Conservation (phyloP, 352 stramenopile species). For the Globisporangium parvum region DNA sequence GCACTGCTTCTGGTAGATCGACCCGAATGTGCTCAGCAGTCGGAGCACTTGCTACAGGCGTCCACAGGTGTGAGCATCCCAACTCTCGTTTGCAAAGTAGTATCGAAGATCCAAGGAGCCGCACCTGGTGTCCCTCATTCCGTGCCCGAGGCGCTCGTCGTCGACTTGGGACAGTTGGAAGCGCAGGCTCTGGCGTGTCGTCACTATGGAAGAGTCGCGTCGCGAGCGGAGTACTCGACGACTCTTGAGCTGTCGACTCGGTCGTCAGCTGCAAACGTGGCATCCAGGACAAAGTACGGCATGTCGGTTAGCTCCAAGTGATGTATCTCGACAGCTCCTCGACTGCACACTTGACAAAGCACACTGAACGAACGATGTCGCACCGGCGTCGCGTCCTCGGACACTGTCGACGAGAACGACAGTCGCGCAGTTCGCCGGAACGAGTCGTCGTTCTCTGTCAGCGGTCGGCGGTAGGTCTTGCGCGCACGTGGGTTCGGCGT, state of each 20-base stretch:
- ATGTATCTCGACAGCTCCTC: too few species aligned
- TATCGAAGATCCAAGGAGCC: not conserved
- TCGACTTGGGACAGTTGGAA: not conserved
- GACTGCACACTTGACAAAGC: not conserved
- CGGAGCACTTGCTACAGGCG: constrained; percentile 32
- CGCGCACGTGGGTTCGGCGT: constrained; percentile 29
- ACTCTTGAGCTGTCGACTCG: not conserved
- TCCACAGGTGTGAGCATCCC: not conserved
- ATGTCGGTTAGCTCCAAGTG: too few species aligned
- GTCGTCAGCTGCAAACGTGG: not conserved
- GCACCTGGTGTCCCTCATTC: constrained; percentile 8
- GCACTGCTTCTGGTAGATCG: constrained; percentile 66
- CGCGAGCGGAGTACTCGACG: constrained; percentile 7
- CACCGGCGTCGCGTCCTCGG: constrained; percentile 56
- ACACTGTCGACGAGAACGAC: constrained; percentile 49
- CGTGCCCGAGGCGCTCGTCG: not conserved
- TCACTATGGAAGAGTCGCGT: constrained; percentile 15
- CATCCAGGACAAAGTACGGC: too few species aligned
- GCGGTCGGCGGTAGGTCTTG: constrained; percentile 41
- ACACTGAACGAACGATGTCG: not conserved
- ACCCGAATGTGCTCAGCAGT: constrained; percentile 62
- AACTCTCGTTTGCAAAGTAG: not conserved
- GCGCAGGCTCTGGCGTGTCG: constrained; percentile 6
- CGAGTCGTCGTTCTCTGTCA: constrained; percentile 56
- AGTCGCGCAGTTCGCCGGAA: constrained; percentile 37